phyloP scores from a whole-genome alignment of 2,329 filamentous ascomycete genomes.

The Neofusicoccum laricinum region DNA sequence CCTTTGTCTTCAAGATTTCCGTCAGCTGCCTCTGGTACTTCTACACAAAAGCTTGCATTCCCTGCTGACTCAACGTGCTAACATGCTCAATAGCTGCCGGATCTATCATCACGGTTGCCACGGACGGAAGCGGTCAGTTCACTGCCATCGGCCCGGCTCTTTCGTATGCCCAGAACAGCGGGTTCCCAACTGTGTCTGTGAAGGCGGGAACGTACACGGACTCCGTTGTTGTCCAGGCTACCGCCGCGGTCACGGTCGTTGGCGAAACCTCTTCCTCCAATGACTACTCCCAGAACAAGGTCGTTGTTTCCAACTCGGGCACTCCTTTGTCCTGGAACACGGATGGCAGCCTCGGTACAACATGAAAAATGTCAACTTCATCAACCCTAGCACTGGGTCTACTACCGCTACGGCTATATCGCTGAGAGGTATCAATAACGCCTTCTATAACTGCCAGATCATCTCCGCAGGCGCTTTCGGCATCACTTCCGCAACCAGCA shows the following conservation, averaged over 20 bases:
- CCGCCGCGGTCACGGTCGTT: constrained; percentile 42
- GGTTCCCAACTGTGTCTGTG: constrained; percentile 44
- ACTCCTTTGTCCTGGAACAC: constrained; percentile 31
- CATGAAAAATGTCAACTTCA: constrained; percentile 42
- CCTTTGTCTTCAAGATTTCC: neutral
- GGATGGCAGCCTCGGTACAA: constrained; percentile 31
- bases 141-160: constrained; percentile 46
- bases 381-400: constrained; percentile 27
- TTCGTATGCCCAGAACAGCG: constrained; percentile 41
- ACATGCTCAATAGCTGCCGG: neutral
- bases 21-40: neutral
- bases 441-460: constrained; percentile 46
- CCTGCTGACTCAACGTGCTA: neutral
- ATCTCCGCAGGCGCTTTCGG: constrained; percentile 36
- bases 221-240: constrained; percentile 39
- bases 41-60: neutral
- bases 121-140: constrained; percentile 45
- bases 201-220: constrained; percentile 47
- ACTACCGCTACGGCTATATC: constrained; percentile 29
- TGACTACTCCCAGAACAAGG: constrained; percentile 38
- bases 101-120: constrained; percentile 42
- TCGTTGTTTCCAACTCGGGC: constrained; percentile 30
- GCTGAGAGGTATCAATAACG: constrained; percentile 40
- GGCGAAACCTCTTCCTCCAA: constrained; percentile 28
- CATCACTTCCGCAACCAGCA: constrained; percentile 30